These are phyloP conservation scores for Schoenoplectus triqueter DNA, from an alignment of 202 grass and related monocot genomes.

Conservation along the genomic window DNA sequence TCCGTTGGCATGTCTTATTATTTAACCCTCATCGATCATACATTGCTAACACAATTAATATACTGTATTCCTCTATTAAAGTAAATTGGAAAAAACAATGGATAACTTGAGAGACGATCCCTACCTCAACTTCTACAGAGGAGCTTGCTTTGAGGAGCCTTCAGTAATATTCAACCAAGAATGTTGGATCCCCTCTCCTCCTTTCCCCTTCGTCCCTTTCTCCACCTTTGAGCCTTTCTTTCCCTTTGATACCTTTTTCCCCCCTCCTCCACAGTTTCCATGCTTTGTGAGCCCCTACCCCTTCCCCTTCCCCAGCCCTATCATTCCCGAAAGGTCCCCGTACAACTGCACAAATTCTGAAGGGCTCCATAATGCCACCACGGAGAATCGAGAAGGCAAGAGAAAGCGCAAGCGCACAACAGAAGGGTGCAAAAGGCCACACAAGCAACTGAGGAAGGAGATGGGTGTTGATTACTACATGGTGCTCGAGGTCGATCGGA, in stretches of 20 bases:
- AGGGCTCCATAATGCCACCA: not conserved
- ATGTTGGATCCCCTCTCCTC: not conserved
- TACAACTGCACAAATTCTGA: too few relatives aligned
- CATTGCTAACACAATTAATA: too few relatives aligned
- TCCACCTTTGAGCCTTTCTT: too few relatives aligned
- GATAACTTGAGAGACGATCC: too few relatives aligned
- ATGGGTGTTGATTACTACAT: slow-evolving; percentile 89
- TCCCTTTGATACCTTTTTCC: too few relatives aligned
- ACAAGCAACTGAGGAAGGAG: slow-evolving; percentile 7
- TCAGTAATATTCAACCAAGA: not conserved
- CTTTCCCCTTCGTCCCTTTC: not conserved
- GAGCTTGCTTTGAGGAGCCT: not conserved
- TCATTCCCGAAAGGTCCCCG: not conserved
- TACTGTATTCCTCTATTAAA: too few relatives aligned
- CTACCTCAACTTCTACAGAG: too few relatives aligned
- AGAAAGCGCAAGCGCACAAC: not conserved
- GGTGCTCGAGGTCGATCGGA: slow-evolving; percentile 62
- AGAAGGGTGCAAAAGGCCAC: not conserved
- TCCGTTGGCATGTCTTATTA: too few relatives aligned
- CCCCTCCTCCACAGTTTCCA: not conserved
- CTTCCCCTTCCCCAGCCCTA: not conserved
- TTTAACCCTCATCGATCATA: too few relatives aligned
- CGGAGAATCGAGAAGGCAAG: slow-evolving; percentile 38
- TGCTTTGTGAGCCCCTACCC: not conserved
- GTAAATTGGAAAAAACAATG: too few relatives aligned